phyloP scores from a whole-genome alignment of 2,329 filamentous ascomycete genomes.

The Fusarium nisikadoi region DNA sequence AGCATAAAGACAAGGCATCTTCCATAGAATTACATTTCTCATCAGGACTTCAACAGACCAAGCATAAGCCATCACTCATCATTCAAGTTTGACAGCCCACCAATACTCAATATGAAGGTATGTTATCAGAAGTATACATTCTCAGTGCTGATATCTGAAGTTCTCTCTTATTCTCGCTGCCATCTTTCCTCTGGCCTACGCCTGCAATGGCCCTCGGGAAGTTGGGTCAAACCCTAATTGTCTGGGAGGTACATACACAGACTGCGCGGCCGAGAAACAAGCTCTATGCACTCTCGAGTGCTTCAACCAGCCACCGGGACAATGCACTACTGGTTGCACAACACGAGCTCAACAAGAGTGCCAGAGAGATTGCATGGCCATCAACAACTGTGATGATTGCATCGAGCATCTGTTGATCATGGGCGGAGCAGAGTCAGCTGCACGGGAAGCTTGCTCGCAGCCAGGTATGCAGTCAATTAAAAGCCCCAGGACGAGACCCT shows the following conservation, averaged over 20 bases:
- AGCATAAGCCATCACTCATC: background rate
- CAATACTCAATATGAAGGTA: background rate
- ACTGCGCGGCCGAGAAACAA: background rate
- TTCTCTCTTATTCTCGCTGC: too few relatives aligned
- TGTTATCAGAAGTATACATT: background rate
- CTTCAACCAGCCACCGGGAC: background rate
- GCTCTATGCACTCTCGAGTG: background rate
- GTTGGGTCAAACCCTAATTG: background rate
- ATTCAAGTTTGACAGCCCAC: background rate
- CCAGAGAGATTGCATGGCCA: background rate
- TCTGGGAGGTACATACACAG: background rate
- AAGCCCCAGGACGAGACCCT: rapidly evolving
- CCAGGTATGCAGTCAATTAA: background rate
- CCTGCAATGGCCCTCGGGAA: background rate
- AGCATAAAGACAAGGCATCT: background rate
- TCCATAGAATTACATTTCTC: background rate
- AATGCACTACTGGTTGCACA: background rate
- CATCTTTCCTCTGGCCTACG: background rate
- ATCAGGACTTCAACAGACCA: background rate
- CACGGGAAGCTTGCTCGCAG: background rate
- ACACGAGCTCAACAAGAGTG: background rate
- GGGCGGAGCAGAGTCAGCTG: background rate
- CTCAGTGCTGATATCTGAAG: background rate
- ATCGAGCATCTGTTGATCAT: background rate
- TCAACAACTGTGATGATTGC: background rate